Conservation (phyloP, 352 stramenopile species). For the Globisporangium alternatum region DNA sequence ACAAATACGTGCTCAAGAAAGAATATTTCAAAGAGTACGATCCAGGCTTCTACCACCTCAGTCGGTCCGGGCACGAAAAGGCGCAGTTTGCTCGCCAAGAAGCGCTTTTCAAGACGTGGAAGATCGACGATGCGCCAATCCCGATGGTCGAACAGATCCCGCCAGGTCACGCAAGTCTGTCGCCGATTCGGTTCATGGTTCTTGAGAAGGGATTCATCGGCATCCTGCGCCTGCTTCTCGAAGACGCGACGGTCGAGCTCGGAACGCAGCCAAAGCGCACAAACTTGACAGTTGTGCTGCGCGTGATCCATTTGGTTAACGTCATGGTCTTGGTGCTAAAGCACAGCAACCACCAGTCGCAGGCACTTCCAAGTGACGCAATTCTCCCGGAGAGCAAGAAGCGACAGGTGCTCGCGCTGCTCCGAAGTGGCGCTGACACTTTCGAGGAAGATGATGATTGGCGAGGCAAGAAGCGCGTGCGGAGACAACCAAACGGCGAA, state of each 20-base stretch:
- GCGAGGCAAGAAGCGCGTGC: constrained; percentile 68
- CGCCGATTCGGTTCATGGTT: constrained; percentile 50
- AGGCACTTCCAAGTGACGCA: constrained; percentile 23
- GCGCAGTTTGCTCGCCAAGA: constrained; percentile 76
- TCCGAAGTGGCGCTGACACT: constrained; percentile 54
- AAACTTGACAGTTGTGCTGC: constrained; percentile 63
- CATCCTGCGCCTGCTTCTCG: constrained; percentile 63
- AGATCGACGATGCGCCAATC: constrained; percentile 62
- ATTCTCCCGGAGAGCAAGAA: constrained; percentile 45
- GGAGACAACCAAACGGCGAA: constrained; percentile 42
- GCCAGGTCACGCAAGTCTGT: constrained; percentile 50
- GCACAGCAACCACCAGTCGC: constrained; percentile 24
- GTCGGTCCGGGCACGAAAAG: constrained; percentile 71
- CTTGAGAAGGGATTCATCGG: constrained; percentile 61
- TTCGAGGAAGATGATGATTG: constrained; percentile 59
- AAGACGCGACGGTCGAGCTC: constrained; percentile 40
- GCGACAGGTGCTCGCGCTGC: constrained; percentile 36
- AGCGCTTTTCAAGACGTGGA: constrained; percentile 82
- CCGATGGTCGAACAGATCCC: constrained; percentile 62
- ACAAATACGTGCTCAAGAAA: constrained; percentile 77
- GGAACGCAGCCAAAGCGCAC: constrained; percentile 38
- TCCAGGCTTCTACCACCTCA: constrained; percentile 77
- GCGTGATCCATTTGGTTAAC: constrained; percentile 69
- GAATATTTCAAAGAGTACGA: constrained; percentile 81
- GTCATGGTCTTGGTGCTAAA: constrained; percentile 63